Conservation (phyloP, 148 eudicot species). For the Cornus suecica region DNA sequence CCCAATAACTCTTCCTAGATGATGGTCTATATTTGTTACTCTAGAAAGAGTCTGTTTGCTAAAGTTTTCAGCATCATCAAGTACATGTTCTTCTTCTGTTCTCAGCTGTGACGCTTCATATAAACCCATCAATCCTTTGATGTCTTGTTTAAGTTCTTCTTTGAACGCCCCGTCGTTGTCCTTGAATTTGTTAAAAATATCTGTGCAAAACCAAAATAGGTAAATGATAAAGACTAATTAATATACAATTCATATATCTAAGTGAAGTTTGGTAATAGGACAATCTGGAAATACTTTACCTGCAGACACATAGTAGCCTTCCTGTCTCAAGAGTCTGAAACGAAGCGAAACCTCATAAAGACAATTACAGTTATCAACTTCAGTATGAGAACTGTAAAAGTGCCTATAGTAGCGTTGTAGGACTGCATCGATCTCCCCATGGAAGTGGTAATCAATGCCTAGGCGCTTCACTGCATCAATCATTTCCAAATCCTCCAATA, state of each 20-base stretch:
- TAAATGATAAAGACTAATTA: too few species aligned
- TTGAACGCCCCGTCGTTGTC: conserved; percentile 37
- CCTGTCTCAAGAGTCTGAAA: conserved; percentile 51
- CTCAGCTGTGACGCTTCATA: conserved; percentile 68
- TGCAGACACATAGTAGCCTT: conserved; percentile 36
- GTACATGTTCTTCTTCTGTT: conserved; percentile 50
- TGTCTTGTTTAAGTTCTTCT: conserved; percentile 28
- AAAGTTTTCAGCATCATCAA: conserved; percentile 43
- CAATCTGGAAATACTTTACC: conserved; percentile 27
- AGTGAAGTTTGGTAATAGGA: too few species aligned
- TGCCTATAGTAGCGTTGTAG: conserved; percentile 11
- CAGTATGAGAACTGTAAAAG: neutral
- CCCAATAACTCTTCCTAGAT: conserved; percentile 15
- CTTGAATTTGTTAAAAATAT: conserved; percentile 40
- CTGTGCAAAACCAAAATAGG: conserved; percentile 14
- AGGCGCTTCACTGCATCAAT: conserved; percentile 36
- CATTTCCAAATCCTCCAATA: conserved; percentile 10
- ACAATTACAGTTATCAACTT: neutral
- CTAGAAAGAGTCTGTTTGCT: conserved; percentile 23
- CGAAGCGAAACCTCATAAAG: conserved; percentile 40
- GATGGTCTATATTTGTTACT: conserved; percentile 13
- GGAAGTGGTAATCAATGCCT: conserved; percentile 36
- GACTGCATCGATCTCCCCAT: conserved; percentile 27
- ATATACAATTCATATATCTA: too few species aligned
- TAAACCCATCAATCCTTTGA: conserved; percentile 45